These are phyloP conservation scores for Hyaloperonospora arabidopsidis DNA, from an alignment of 352 stramenopile genomes.

Conservation along the genomic window DNA sequence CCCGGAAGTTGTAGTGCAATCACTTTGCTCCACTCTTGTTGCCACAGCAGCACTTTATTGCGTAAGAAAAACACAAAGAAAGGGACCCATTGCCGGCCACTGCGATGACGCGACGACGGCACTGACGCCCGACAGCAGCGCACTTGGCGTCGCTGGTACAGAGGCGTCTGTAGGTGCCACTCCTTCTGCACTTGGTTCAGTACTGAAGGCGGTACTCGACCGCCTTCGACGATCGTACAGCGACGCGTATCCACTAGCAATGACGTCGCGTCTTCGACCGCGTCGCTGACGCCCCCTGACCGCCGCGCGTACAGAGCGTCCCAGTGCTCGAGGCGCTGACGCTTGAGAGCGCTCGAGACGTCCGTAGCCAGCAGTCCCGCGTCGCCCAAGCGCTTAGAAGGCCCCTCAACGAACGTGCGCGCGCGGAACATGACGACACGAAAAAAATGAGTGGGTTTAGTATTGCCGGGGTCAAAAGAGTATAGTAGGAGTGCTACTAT, in stretches of 20 bases:
- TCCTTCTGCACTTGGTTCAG: conserved; percentile 45
- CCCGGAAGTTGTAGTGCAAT: conserved; percentile 49
- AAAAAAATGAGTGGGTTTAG: background rate
- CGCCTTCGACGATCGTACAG: conserved; percentile 44
- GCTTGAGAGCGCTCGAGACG: conserved; percentile 39
- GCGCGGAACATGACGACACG: conserved; percentile 50
- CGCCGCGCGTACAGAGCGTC: conserved; percentile 16
- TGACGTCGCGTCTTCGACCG: conserved; percentile 10
- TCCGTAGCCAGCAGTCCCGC: conserved; percentile 36
- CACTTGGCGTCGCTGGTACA: conserved; percentile 15
- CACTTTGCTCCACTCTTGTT: conserved; percentile 39
- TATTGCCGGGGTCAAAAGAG: background rate
- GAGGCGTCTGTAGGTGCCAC: conserved; percentile 8
- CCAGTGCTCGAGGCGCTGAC: conserved; percentile 50
- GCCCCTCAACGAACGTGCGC: conserved; percentile 58
- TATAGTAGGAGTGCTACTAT: too few species aligned
- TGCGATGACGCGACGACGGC: conserved; percentile 38
- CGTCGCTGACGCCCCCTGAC: conserved; percentile 6
- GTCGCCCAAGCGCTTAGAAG: conserved; percentile 42
- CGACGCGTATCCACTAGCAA: conserved; percentile 49
- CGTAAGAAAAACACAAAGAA: conserved; percentile 55
- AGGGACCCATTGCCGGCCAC: conserved; percentile 41
- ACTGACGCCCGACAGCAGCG: conserved; percentile 34
- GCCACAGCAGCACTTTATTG: conserved; percentile 61
- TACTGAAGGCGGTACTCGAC: conserved; percentile 33